A percentile compares a stretch with the other conserved stretches of the same genome.
These are phyloP conservation scores for Emericellopsis cladophorae DNA, from an alignment of 2,329 filamentous ascomycete genomes.

Conservation along the genomic window DNA sequence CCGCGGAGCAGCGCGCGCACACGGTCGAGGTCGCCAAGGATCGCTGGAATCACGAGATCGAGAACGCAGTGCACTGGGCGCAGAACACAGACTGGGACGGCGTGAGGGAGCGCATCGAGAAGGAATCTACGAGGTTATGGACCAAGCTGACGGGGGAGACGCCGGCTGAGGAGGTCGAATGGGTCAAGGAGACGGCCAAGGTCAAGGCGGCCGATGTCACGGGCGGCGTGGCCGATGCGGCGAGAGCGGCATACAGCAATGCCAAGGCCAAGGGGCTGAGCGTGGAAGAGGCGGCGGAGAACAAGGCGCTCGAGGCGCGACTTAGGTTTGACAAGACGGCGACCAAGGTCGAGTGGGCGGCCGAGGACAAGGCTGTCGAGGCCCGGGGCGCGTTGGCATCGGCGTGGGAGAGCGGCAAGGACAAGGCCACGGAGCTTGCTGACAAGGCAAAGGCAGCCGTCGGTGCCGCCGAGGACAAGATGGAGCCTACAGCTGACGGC, in stretches of 20 bases:
- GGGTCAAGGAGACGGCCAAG: slow-evolving; percentile 14
- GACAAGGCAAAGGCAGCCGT: slow-evolving; percentile 22
- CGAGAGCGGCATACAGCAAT: slow-evolving; percentile 20
- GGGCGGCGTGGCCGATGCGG: slow-evolving; percentile 16
- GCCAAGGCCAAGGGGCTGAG: slow-evolving; percentile 14
- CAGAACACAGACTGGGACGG: slow-evolving; percentile 54
- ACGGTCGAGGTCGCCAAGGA: slow-evolving; percentile 60
- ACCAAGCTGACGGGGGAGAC: slow-evolving; percentile 20
- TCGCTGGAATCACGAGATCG: slow-evolving; percentile 65
- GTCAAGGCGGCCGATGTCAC: slow-evolving; percentile 20
- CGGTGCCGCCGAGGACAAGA: slow-evolving; percentile 21
- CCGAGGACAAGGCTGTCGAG: slow-evolving; percentile 16
- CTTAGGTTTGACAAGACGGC: slow-evolving; percentile 11
- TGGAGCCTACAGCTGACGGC: slow-evolving; percentile 14
- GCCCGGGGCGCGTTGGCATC: slow-evolving; percentile 23
- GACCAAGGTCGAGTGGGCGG: slow-evolving; percentile 7
- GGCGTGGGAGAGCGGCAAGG: slow-evolving; percentile 25
- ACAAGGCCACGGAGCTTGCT: slow-evolving; percentile 25
- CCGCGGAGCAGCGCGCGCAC: slow-evolving; percentile 36
- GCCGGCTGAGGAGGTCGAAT: slow-evolving; percentile 13
- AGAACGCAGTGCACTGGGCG: slow-evolving; percentile 51
- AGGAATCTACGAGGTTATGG: slow-evolving; percentile 31
- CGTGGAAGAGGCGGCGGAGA: slow-evolving; percentile 12
- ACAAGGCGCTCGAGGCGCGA: slow-evolving; percentile 13
- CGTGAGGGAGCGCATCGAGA: slow-evolving; percentile 46